Conservation (phyloP, 257 asterid genomes). For the Lavandula angustifolia region DNA sequence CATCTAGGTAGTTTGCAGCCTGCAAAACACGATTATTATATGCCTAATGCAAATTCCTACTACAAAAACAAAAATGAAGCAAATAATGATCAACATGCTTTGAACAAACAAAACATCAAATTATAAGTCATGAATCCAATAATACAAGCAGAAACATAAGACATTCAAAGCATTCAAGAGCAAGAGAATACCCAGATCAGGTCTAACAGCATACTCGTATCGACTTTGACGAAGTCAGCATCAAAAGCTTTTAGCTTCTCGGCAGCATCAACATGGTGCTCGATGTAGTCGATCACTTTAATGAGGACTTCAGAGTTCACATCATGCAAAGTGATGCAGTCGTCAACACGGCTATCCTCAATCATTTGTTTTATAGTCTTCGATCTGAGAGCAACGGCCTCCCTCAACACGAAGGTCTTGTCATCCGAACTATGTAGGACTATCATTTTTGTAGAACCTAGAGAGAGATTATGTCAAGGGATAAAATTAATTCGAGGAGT, state of each 20-base stretch:
- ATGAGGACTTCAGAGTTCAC: slow-evolving; percentile 42
- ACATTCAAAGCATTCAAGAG: too few relatives aligned
- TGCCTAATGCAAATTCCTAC: too few relatives aligned
- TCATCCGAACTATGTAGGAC: slow-evolving; percentile 41
- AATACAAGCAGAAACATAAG: neutral
- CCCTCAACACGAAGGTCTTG: slow-evolving; percentile 43
- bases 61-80: too few relatives aligned
- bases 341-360: slow-evolving; percentile 47
- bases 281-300: slow-evolving; percentile 53
- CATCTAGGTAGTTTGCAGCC: slow-evolving; percentile 80
- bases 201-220: slow-evolving; percentile 57
- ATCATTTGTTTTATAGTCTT: slow-evolving; percentile 50
- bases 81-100: neutral
- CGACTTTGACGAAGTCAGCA: slow-evolving; percentile 58
- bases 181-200: slow-evolving; percentile 48
- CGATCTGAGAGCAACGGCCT: slow-evolving; percentile 42
- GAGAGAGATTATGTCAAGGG: too few relatives aligned
- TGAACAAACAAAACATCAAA: neutral
- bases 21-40: too few relatives aligned
- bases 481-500: too few relatives aligned
- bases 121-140: neutral
- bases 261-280: slow-evolving; percentile 35
- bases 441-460: slow-evolving; percentile 35
- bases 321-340: slow-evolving; percentile 41
- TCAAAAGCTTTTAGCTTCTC: slow-evolving; percentile 51